phyloP scores from a whole-genome alignment of 2,329 filamentous ascomycete species.

The Aspergillus quadrilineatus region DNA sequence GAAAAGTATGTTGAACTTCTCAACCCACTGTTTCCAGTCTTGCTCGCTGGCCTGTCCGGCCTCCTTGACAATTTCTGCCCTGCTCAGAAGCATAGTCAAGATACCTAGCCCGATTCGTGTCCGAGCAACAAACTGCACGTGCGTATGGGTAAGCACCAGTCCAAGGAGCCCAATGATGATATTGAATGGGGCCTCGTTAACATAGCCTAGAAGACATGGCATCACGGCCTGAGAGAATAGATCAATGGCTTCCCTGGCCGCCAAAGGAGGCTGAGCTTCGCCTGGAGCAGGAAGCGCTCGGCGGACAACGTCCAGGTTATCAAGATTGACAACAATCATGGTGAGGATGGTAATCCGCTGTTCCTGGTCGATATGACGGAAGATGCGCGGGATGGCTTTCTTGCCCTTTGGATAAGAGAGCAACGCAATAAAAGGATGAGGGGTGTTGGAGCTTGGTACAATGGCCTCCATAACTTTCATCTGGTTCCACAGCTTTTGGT shows the following conservation, averaged over 20 bases:
- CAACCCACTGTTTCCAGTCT: slow-evolving; percentile 79
- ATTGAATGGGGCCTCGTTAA: slow-evolving; percentile 85
- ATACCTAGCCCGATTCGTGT: slow-evolving; percentile 87
- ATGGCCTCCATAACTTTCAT: slow-evolving; percentile 94
- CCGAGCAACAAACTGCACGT: slow-evolving; percentile 78
- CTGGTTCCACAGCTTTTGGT: slow-evolving; percentile 76
- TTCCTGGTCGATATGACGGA: slow-evolving; percentile 87
- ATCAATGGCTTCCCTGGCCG: slow-evolving; percentile 87
- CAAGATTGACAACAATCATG: slow-evolving; percentile 91
- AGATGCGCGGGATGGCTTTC: slow-evolving; percentile 90
- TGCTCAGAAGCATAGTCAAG: slow-evolving; percentile 89
- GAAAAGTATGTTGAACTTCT: slow-evolving; percentile 83
- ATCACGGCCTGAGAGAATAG: slow-evolving; percentile 86
- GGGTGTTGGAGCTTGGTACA: slow-evolving; percentile 63
- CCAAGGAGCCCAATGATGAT: slow-evolving; percentile 89
- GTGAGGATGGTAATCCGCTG: slow-evolving; percentile 91
- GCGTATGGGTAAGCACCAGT: slow-evolving; percentile 75
- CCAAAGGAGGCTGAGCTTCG: slow-evolving; percentile 69
- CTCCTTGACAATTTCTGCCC: slow-evolving; percentile 90
- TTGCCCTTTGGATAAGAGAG: slow-evolving; percentile 94
- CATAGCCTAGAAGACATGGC: slow-evolving; percentile 82
- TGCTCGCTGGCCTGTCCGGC: slow-evolving; percentile 67
- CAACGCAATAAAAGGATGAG: slow-evolving; percentile 94
- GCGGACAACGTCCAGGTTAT: slow-evolving; percentile 85
- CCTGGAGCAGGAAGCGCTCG: slow-evolving; percentile 72